Evolutionary conservation across 2,329 filamentous ascomycete species (phyloP), one percentile per base, ranked within the genome.

Genomic region (Onygena corvina): DNA sequence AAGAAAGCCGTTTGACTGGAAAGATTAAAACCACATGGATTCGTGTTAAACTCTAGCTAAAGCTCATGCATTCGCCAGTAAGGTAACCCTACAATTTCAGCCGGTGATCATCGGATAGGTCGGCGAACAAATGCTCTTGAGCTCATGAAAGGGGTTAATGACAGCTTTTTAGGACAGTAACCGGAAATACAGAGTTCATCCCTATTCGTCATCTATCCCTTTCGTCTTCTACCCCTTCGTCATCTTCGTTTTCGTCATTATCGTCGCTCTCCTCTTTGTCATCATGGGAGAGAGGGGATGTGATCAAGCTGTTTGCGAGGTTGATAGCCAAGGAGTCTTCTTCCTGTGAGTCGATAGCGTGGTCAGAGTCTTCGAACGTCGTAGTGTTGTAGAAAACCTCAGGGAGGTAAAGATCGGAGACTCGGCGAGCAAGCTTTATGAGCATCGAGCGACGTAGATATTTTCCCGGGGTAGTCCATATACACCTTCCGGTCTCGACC

Each of bases 381-480:
- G 23, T 45, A 11, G 23, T 9, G 11, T 29, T 29, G 23, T 29
- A 20, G 11, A 45, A 45, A 11, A 38, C 18, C 23, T 29, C 40
- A 5, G 40, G 46, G 9, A 52, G 34, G 25, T 52, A 47, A 12
- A 36, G 35, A 11, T 42, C 50, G 1, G 50, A 49, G 8, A 52
- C 48, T 3, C 49, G 46, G 12, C 47, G 40, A 30, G 27, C 47
- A 16, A 50, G 31, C 11, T 45, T 36, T 6, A 42, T 23, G 2
- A 52, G 44, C 12, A 48, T 52, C 16, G 51, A 50, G 2, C 40
- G 21, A 18, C 38, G 33, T 18, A 53, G 38, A 20, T 53, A 53
- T 6, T 20, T 18, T 16, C 51, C 48, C 4, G 48, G 48, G 23
- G 48, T 29, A 11, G 16, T 38, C 48, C 51, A 53, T 5, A 35